Evolutionary conservation across 495 filamentous ascomycete species (phyloP), one percentile per base, ranked within the genome.

Genomic region (Wilcoxina mikolae): DNA sequence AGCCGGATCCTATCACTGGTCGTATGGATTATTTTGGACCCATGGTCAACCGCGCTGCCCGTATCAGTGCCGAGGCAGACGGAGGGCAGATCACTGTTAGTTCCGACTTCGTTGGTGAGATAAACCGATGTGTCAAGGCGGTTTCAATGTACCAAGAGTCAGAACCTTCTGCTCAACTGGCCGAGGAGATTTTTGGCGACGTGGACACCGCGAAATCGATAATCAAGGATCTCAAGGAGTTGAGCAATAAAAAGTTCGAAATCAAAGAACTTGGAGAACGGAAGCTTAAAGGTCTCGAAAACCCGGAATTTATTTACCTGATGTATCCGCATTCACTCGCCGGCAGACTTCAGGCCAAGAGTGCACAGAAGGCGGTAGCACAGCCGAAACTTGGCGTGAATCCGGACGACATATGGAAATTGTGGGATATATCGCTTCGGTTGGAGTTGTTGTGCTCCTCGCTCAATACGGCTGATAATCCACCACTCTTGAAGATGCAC

Each of bases 11-110:
- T 0, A 85, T 99, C 4, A 99, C 91, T 9, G 81, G 87, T 45
- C 87, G 91, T 38, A 99, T 99, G 91, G 91, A 99, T 65, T 99
- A 99, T 69, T 96, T 95, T 68, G 91, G 91, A 7, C 91, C 93
- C 0, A 96, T 99, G 87, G 91, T 99, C 57, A 99, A 99, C 68
- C 85, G 90, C 56, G 87, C 91, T 0, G 83, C 89, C 46, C 82
- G 91, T 68, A 91, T 99, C 48, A 90, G 85, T 4, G 80, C 84
- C 33, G 87, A 87, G 49, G 91, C 91, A n/a, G 91, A 99, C 65
- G 91, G 91, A 35, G 91, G 91, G 2, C 89, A 99, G 68, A 94
- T 96, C 51, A 90, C 89, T 10, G 90, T 95, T 0, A 95, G 88
- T 1, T 83, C 87, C 1, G 91, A 99, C 66, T 96, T 95, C 69